These are phyloP conservation scores for Silene conica DNA, from an alignment of 148 eudicot species.

Conservation along the genomic window DNA sequence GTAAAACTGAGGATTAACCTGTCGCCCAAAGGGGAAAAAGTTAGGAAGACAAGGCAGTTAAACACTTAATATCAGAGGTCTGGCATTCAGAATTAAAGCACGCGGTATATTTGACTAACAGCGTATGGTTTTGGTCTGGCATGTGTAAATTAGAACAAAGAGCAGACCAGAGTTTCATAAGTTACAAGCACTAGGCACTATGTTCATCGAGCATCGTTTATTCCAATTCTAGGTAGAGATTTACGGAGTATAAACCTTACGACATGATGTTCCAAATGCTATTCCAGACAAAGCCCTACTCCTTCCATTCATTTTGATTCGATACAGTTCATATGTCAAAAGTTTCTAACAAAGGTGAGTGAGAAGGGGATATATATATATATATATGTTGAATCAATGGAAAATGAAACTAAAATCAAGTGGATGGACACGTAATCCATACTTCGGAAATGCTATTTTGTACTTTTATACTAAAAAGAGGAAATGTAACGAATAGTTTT, in stretches of 20 bases:
- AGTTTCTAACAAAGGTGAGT: background rate
- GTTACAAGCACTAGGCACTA: too few relatives aligned
- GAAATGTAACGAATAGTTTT: background rate
- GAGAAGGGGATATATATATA: background rate
- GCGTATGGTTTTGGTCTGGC: background rate
- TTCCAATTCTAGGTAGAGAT: background rate
- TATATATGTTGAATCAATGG: background rate
- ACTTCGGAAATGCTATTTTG: background rate
- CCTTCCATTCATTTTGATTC: background rate
- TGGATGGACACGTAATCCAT: background rate
- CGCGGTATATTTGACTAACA: background rate
- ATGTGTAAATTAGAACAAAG: background rate
- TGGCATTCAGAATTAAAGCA: conserved; percentile 10
- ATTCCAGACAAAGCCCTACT: background rate
- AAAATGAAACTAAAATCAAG: background rate
- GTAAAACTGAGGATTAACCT: conserved; percentile 98
- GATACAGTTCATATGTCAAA: background rate
- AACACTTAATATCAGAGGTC: background rate
- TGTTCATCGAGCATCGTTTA: background rate
- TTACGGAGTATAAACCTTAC: background rate
- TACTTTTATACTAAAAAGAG: background rate
- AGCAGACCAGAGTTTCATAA: background rate
- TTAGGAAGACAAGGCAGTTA: conserved; percentile 12
- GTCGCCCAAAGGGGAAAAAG: conserved; percentile 29
- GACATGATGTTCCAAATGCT: background rate